Evolutionary conservation across 768 basidiomycete species (phyloP).

Genomic region (Austroboletus eburneus): DNA sequence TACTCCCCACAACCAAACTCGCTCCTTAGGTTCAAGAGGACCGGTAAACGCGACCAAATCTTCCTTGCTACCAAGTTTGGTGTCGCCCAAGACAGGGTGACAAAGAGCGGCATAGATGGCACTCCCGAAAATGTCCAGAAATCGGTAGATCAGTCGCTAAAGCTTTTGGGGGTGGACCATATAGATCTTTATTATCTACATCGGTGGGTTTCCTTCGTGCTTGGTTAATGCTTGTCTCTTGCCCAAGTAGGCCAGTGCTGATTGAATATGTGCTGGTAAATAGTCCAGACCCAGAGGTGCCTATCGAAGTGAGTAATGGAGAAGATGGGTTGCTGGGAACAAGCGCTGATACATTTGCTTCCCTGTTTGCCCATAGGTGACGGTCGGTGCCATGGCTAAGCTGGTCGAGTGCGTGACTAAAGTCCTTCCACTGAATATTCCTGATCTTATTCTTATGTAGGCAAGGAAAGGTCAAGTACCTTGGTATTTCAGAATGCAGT

Average conservation of each 20-base stretch:
- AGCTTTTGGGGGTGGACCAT: conserved; percentile 36
- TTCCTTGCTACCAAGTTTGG: conserved; percentile 66
- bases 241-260: too few relatives aligned
- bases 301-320: conserved; percentile 41
- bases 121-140: conserved; percentile 39
- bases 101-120: conserved; percentile 28
- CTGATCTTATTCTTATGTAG: conserved; percentile 12
- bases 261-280: too few relatives aligned
- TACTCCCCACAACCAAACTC: too few relatives aligned
- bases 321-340: too few relatives aligned
- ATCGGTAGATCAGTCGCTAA: conserved; percentile 37
- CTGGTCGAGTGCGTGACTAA: conserved; percentile 41
- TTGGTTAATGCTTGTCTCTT: too few relatives aligned
- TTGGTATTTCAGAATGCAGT: conserved; percentile 53
- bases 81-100: conserved; percentile 22
- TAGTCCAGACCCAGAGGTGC: conserved; percentile 39
- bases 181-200: conserved; percentile 50
- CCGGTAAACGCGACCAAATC: conserved; percentile 43
- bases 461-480: conserved; percentile 40
- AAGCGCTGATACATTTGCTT: neutral
- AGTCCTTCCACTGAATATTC: fast-evolving
- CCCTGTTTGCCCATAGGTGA: conserved; percentile 20
- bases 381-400: conserved; percentile 48
- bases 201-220: conserved; percentile 17
- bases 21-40: conserved; percentile 39